A percentile compares a stretch with the other conserved stretches of the same genome.
phyloP scores from a whole-genome alignment of 1,139 yeast species.

The Lizanozyma gosingica region DNA sequence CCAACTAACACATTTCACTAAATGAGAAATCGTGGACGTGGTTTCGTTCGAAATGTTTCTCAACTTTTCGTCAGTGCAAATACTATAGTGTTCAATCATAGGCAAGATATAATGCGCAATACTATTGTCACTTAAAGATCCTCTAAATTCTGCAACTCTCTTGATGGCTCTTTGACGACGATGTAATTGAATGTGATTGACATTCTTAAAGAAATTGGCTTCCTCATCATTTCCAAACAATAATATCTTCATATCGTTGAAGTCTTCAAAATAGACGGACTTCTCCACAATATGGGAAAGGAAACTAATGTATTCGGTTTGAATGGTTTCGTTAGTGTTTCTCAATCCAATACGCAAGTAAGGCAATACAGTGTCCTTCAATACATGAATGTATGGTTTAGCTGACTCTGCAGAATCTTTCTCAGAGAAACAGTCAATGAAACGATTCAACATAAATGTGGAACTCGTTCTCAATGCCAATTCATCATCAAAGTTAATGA shows the following conservation, averaged over 20 bases:
- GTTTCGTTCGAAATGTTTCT: conserved; percentile 73
- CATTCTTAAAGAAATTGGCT: conserved; percentile 73
- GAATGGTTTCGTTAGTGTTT: conserved; percentile 50
- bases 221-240: conserved; percentile 68
- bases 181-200: conserved; percentile 77
- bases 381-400: conserved; percentile 27
- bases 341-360: conserved; percentile 63
- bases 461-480: conserved; percentile 77
- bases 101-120: conserved; percentile 81
- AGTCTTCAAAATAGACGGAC: conserved; percentile 40
- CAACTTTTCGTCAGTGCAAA: conserved; percentile 50
- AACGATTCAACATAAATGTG: conserved; percentile 52
- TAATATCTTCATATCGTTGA: conserved; percentile 61
- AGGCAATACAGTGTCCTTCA: conserved; percentile 57
- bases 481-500: conserved; percentile 72
- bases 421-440: conserved; percentile 48
- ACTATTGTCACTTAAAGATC: conserved; percentile 44
- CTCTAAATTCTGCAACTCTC: conserved; percentile 34
- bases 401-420: conserved; percentile 26
- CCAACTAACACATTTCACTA: conserved; percentile 61
- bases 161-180: conserved; percentile 79
- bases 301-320: conserved; percentile 61
- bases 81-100: conserved; percentile 69
- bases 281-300: conserved; percentile 55
- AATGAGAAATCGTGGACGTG: conserved; percentile 48